Evolutionary conservation across 805 yeast genomes (phyloP), one percentile per base, ranked within the genome.

Genomic region (Torulaspora delbrueckii): DNA sequence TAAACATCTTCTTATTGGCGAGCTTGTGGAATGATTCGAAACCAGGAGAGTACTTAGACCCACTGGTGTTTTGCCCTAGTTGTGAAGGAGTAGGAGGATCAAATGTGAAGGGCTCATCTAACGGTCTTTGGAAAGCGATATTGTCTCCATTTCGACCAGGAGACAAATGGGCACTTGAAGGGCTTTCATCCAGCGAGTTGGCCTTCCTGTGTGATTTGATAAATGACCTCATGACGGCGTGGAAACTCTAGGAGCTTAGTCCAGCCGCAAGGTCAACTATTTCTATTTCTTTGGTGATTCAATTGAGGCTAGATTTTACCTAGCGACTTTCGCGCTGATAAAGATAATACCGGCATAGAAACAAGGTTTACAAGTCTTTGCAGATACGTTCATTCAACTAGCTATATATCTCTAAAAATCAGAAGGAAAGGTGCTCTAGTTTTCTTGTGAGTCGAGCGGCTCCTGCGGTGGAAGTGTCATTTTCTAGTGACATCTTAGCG

Each of bases 391-490:
- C 22, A 19, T 2, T 19, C 22, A 19, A 19, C 1, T 19, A 19
- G 22, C 22, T 19, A 19, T 19, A 14, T 3, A 16, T 16, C 14
- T 16, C 19, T 31, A 8, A 19, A 31, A 10, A 36, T 28, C 65
- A 86, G 60, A 87, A 87, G 2, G 77, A 67, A 23, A 88, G 67
- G 37, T 72, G 71, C 60, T 86, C 95, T 46, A 86, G 66, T 1
- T 80, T 76, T 58, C 81, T 76, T 1, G 81, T 68, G 4, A 78
- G 54, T 47, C 74, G 75, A 1, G 89, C 89, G 2, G 86, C 82
- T 1, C 90, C 88, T 32, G 75, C 80, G 0, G 71, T 68, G 1
- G 80, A 67, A 1, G 61, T 54, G 45, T 79, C 78, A 32, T 66
- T 69, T 4, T 80, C 89, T 3, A 89, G 58, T 1, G 65, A 49